phyloP scores from a whole-genome alignment of 768 basidiomycete genomes.

The Lactifluus echinatus region DNA sequence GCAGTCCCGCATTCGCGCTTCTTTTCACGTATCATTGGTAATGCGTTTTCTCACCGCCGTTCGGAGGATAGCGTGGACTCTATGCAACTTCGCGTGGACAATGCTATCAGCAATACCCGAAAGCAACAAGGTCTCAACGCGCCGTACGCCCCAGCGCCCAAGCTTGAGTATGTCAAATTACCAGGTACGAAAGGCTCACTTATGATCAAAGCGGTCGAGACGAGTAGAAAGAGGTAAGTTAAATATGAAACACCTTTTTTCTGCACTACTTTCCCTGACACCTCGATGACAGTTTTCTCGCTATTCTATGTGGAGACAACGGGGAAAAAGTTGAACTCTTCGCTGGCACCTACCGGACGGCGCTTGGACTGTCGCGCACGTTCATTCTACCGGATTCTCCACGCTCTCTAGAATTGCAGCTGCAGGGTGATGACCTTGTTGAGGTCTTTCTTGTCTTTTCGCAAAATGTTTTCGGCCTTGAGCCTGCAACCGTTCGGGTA shows the following conservation, averaged over 20 bases:
- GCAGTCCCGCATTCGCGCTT: conserved; percentile 48
- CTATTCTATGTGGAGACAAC: conserved; percentile 85
- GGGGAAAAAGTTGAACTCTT: conserved; percentile 93
- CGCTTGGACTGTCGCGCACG: conserved; percentile 82
- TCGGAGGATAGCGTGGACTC: conserved; percentile 44
- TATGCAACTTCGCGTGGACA: conserved; percentile 28
- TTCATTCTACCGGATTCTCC: conserved; percentile 91
- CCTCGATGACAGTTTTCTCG: conserved; percentile 57
- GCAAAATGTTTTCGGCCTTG: conserved; percentile 86
- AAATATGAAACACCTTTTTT: neutral
- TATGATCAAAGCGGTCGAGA: conserved; percentile 82
- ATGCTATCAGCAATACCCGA: conserved; percentile 34
- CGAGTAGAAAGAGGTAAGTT: conserved; percentile 71
- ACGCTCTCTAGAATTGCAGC: conserved; percentile 73
- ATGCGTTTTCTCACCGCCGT: conserved; percentile 51
- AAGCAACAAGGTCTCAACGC: conserved; percentile 28
- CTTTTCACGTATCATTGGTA: conserved; percentile 60
- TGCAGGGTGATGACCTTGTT: conserved; percentile 88
- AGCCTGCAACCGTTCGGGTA: conserved; percentile 90
- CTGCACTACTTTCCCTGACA: neutral
- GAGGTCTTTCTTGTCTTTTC: conserved; percentile 88
- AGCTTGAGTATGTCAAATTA: conserved; percentile 86
- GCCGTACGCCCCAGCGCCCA: conserved; percentile 61
- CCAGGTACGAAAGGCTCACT: conserved; percentile 84
- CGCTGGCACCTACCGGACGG: conserved; percentile 85